Evolutionary conservation across 371 early-diverging fungal genomes (phyloP), one percentile per base, ranked within the genome.

Genomic region (Mortierella sp.): DNA sequence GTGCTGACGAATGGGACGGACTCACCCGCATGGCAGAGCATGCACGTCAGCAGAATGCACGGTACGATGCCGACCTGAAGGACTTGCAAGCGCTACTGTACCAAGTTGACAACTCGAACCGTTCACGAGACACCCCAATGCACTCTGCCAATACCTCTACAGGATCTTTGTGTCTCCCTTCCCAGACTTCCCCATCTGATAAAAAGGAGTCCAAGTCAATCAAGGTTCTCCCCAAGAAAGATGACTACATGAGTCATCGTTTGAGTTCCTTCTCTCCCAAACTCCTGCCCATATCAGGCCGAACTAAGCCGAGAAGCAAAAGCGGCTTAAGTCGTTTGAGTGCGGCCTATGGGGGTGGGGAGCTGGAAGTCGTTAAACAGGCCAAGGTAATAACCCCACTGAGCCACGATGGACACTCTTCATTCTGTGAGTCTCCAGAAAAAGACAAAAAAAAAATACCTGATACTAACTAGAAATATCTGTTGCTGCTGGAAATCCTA

Each of bases 211-310:
- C 42, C 46, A 67, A 59, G 46, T 2, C 47, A 2, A 15, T 24
- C 54, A 66, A 65, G 24, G 14, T 34, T 12, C 4, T 44, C 2
- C 64, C 65, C 6, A 76, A 76, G 50, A 76, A 69, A 49, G 70
- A 76, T 21, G 70, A 76, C 27, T 76, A 76, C 30, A 69, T 69
- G 70, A 69, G 65, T 50, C 76, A 76, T 60, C 76, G 69, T 34
- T 64, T 64, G 61, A 73, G 73, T 50, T 41, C 28, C 39, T 56
- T 43, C 39, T 63, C 73, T 9, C 56, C 73, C 27, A 72, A 67
- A 37, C n/a, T 57, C 0, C 58, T 59, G 30, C 60, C 65, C 15
- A 50, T 39, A 1, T 23, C 24, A n/a, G 58, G 58, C 28, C 61
- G 61, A 34, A 28, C 59, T 4, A 73, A 73, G 52, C 55, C 67